Base-by-base conservation (phyloP, 1,139 yeast genomes). In the Magnusiomyces magnusii region DNA sequence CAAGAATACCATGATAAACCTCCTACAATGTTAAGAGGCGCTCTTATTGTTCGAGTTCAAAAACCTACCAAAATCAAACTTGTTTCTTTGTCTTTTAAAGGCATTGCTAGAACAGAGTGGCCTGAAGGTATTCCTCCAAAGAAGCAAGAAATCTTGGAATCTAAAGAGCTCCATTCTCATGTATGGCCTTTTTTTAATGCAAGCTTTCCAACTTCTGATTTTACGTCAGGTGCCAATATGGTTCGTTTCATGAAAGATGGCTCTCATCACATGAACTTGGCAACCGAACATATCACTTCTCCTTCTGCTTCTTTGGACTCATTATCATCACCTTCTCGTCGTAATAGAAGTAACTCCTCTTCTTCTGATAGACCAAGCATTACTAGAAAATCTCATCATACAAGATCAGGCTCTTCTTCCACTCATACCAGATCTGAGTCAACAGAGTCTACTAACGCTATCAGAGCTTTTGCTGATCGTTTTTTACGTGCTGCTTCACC, bases 121-220 rank as follows among this genome's bases (percentile, higher is more conserved):
- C 99, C 98, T 1, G 99, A 95, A 68, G 99, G 97, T 0, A 91
- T 92, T 31, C 99, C 99, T 0, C 97, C 98, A 0, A 89, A 87
- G 69, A 83, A 84, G 67, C 76, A 77, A 28, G 86, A 83, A 27
- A 84, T 82, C 62, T 71, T 73, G 34, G 99, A 93, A 68, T 71
- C 79, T 28, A 82, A 80, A 63, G 87, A 83, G 60, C 71, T 92
- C 17, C 79, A 89, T 42, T 80, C 82, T 59, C 98, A 93, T 69
- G 84, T 89, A 3, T 93, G 99, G 99, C 95, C 96, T 0, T 91
- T 93, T 70, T 93, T 84, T 75, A 81, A 82, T 57, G 73, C 77
- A 36, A 67, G 66, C 23, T 67, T 68, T 58, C 70, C 74, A 47
- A 69, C 67, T 58, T 75, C 77, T 9, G 78, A 75, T 57, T 65